Evolutionary conservation across 2,329 filamentous ascomycete species (phyloP), one percentile per base, ranked within the genome.

Genomic region (Ramularia endophylla): DNA sequence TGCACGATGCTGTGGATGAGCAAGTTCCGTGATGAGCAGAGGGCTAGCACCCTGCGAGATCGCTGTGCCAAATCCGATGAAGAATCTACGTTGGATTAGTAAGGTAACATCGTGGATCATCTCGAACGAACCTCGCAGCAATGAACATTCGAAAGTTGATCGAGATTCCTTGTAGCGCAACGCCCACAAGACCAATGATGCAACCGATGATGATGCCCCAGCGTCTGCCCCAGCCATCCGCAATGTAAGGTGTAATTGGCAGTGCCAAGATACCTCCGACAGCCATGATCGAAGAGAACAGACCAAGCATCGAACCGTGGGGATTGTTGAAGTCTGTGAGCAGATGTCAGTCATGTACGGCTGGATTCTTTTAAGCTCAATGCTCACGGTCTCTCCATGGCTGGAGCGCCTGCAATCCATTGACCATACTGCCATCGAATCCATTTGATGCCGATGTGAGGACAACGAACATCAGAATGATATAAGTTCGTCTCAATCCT

Each of bases 401-500:
- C 1, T 50, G 40, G 41, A 75, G 63, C 4, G 68, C 63, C 46
- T 75, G 71, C 1, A 75, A 50, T 5, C 65, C 67, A 46, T 74
- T 73, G 63, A 74, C 70, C 64, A 75, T 70, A 13, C 65, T 67
- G 3, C 69, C 69, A 51, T 73, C 70, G 38, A 72, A 74, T 1
- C 70, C 70, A 41, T 67, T 71, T 4, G 72, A 74, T 11, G 56
- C 54, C 13, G 52, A 53, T 16, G 57, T 56, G 17, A 63, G 44
- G 16, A 62, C 54, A 15, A 63, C 54, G 44, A 59, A 57, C 46
- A 57, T 56, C 48, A 61, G 44, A 28, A 51, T 52, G 44, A 61
- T 57, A 53, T 63, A 62, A 13, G 46, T 58, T 43, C 46, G 59
- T 33, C 59, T 41, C 36, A 63, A 38, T 11, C 51, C 54, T 4